Conservation (phyloP, 2,329 filamentous ascomycete species). For the Botrytis galanthina region DNA sequence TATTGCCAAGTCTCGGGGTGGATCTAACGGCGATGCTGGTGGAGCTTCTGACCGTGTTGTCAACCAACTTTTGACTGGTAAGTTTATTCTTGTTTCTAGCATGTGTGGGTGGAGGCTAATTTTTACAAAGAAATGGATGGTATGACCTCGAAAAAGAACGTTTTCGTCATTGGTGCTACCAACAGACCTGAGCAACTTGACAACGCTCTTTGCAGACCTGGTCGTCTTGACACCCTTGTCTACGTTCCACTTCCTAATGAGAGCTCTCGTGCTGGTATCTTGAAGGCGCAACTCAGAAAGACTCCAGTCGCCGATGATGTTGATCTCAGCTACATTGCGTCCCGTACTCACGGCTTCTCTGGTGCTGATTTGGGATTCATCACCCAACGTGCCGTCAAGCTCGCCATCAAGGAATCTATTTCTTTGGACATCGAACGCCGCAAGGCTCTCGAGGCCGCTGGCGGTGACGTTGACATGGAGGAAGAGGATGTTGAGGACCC, state of each 20-base stretch:
- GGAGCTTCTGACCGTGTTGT: conserved; percentile 99
- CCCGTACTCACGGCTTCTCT: conserved; percentile 97
- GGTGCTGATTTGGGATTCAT: conserved; percentile 99
- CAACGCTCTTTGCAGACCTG: conserved; percentile 94
- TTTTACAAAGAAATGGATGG: conserved; percentile 81
- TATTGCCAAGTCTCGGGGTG: conserved; percentile 98
- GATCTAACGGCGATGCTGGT: conserved; percentile 91
- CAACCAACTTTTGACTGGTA: conserved; percentile 97
- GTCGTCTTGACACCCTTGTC: conserved; percentile 96
- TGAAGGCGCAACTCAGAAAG: conserved; percentile 96
- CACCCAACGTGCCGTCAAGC: conserved; percentile 97
- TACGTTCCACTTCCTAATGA: conserved; percentile 97
- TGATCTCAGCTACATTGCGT: conserved; percentile 86
- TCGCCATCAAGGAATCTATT: conserved; percentile 98
- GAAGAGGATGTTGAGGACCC: conserved; percentile 83
- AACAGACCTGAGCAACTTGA: conserved; percentile 99
- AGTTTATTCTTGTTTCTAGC: conserved; percentile 39
- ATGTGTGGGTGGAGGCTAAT: conserved; percentile 43
- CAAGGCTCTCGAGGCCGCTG: conserved; percentile 84
- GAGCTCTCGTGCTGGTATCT: conserved; percentile 81
- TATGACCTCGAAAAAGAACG: conserved; percentile 99
- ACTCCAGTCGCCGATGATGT: conserved; percentile 87
- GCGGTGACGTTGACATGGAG: conserved; percentile 78
- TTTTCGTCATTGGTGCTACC: conserved; percentile 98
- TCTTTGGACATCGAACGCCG: conserved; percentile 80